These are phyloP conservation scores for Musa beccarii DNA, from an alignment of 176 grass and related monocot species.

Conservation along the genomic window DNA sequence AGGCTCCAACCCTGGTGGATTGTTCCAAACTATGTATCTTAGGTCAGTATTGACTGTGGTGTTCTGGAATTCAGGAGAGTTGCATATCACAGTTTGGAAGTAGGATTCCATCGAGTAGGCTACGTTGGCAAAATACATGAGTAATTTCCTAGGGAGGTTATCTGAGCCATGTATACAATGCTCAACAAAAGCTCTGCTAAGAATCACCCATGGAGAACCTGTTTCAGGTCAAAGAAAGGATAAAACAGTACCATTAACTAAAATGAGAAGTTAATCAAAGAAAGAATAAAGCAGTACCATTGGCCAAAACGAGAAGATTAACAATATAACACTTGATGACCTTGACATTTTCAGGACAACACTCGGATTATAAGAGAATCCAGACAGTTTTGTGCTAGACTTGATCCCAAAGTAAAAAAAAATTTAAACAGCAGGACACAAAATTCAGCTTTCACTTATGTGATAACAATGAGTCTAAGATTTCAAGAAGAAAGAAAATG, in stretches of 20 bases:
- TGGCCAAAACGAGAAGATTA: too few relatives aligned
- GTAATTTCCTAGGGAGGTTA: constrained; percentile 59
- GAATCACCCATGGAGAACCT: constrained; percentile 87
- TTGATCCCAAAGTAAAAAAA: not conserved
- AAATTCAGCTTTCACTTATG: not conserved
- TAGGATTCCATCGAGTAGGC: constrained; percentile 65
- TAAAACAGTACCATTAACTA: too few relatives aligned
- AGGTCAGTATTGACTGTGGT: constrained; percentile 49
- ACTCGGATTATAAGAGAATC: not conserved
- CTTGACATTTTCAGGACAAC: not conserved
- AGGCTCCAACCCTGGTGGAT: constrained; percentile 57
- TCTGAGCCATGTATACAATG: constrained; percentile 55
- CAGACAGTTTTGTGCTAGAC: not conserved
- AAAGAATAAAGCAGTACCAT: too few relatives aligned
- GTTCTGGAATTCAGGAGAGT: constrained; percentile 46
- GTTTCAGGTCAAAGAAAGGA: not conserved
- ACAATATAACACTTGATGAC: too few relatives aligned
- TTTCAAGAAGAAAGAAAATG: not conserved
- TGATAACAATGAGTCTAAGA: not conserved
- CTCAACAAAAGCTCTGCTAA: constrained; percentile 57
- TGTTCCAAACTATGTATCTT: constrained; percentile 59
- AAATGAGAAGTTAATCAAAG: too few relatives aligned
- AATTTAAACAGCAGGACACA: not conserved
- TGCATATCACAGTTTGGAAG: constrained; percentile 82
- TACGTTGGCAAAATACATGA: constrained; percentile 74